Percentiles rank a stretch among this genome's conserved stretches.
Evolutionary conservation across 495 filamentous ascomycete species (phyloP).

Genomic region (Penicillium macrosclerotiorum): DNA sequence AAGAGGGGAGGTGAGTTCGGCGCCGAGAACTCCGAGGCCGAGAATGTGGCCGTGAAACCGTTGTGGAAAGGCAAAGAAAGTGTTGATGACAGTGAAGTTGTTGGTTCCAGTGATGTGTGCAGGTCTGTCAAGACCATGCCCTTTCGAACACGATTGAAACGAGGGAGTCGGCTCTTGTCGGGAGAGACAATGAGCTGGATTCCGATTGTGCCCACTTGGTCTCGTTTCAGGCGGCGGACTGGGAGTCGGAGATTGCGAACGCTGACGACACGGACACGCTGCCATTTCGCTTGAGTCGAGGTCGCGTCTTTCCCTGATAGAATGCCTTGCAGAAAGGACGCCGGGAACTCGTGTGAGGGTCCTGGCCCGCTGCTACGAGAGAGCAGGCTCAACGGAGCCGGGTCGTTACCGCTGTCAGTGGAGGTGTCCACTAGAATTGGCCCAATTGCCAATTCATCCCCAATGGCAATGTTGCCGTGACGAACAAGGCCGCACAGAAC

Average conservation of each 20-base stretch:
- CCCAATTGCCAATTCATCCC: slow-evolving; percentile 75
- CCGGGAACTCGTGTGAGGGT: slow-evolving; percentile 33
- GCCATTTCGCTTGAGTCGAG: slow-evolving; percentile 57
- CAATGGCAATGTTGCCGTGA: slow-evolving; percentile 73
- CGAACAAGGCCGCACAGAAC: slow-evolving; percentile 82
- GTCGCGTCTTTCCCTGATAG: slow-evolving; percentile 27
- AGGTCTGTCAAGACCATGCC: slow-evolving; percentile 76
- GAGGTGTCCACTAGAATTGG: slow-evolving; percentile 58
- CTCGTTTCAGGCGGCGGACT: slow-evolving; percentile 69
- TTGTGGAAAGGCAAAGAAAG: slow-evolving; percentile 41
- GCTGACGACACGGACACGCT: slow-evolving; percentile 73
- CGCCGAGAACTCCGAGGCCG: slow-evolving; percentile 37
- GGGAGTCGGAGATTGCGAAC: slow-evolving; percentile 85
- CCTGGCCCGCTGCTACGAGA: slow-evolving; percentile 34
- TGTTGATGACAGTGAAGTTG: slow-evolving; percentile 22
- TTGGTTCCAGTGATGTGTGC: slow-evolving; percentile 42
- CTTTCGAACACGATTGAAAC: slow-evolving; percentile 61
- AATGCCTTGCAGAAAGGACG: slow-evolving; percentile 28
- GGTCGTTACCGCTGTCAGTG: slow-evolving; percentile 18
- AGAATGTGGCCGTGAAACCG: slow-evolving; percentile 49
- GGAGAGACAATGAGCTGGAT: slow-evolving; percentile 54
- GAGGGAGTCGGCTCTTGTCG: slow-evolving; percentile 21
- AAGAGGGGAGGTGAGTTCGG: slow-evolving; percentile 43
- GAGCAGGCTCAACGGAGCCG: slow-evolving; percentile 22
- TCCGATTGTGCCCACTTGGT: slow-evolving; percentile 89